Base-by-base conservation (phyloP, 345 rosid genomes). In the Psidium friedrichsthalianum region DNA sequence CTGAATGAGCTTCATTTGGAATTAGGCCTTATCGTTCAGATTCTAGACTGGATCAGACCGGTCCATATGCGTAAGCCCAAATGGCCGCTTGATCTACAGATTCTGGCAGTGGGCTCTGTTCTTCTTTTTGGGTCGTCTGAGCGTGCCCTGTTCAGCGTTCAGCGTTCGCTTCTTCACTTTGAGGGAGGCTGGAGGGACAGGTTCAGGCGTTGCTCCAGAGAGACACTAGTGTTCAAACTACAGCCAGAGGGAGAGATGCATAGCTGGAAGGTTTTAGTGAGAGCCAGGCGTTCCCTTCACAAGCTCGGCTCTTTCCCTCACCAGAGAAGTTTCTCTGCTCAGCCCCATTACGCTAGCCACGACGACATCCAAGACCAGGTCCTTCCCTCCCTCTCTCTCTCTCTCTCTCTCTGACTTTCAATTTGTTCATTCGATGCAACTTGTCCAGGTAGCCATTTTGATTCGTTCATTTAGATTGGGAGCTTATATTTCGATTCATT, bases 321-420 rank as follows among this genome's bases (percentile, higher is more conserved):
- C 82, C 87, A 58, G 42, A 92, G 94, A 91, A 84, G 84, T 84
- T 91, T 95, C 61, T 95, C 98, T 80, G 96, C 96, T 89, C 92
- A 85, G 21, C 96, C 97, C 61, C 89, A 86, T 90, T 92, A 92
- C 85, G 87, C 91, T 12, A 27, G 92, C 80, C 54, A 84, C 87
- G 90, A 90, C 74, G 89, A 93, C 84, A 82, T 88, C 80, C 91
- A 94, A 86, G 94, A 95, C 86, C 95, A 95, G 98, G 98, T 94
- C 83, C 36, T 47, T 47, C 52, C 52, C 52, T 51, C 52, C 51
- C 64, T 69, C 25, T 7, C 51, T 56, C 83, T 15, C 56, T 44
- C 44, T 42, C 5, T 80, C 56, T 44, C 69, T 56, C 42, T 22
- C 6, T 44, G 22, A 10, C 25, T 52, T 22, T 61, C 74, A 1